These are phyloP conservation scores for Glebionis coronaria DNA, from an alignment of 129 eudicot genomes.

Conservation along the genomic window DNA sequence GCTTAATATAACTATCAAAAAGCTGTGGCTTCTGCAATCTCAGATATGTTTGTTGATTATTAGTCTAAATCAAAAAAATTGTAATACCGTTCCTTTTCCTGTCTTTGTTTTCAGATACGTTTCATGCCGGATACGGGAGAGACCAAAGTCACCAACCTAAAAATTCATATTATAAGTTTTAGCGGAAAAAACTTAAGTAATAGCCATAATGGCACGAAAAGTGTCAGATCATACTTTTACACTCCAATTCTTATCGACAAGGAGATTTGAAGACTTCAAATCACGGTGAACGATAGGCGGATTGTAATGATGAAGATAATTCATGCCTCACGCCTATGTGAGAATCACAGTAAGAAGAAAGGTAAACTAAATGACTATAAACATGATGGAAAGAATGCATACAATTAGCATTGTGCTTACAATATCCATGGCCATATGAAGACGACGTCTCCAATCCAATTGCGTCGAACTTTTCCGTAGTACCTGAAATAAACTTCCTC, in stretches of 20 bases:
- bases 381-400: conserved; percentile 73
- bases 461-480: conserved; percentile 49
- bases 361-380: conserved; percentile 68
- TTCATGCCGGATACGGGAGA: conserved; percentile 52
- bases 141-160: conserved; percentile 69
- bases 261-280: too few species aligned
- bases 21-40: not conserved
- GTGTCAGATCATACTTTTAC: conserved; percentile 56
- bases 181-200: not conserved
- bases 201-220: not conserved
- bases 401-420: conserved; percentile 56
- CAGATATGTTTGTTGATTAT: not conserved
- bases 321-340: conserved; percentile 66
- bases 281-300: too few species aligned
- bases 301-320: too few species aligned
- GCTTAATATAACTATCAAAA: not conserved
- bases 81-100: conserved; percentile 89
- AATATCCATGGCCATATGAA: too few species aligned
- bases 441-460: too few species aligned
- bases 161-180: not conserved
- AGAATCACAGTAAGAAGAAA: not conserved
- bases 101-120: conserved; percentile 71
- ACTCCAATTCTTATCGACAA: conserved; percentile 88
- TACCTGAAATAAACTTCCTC: conserved; percentile 83
- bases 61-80: conserved; percentile 13